Base-by-base conservation (phyloP, 768 basidiomycete species). In the Leccinum ochraceum region DNA sequence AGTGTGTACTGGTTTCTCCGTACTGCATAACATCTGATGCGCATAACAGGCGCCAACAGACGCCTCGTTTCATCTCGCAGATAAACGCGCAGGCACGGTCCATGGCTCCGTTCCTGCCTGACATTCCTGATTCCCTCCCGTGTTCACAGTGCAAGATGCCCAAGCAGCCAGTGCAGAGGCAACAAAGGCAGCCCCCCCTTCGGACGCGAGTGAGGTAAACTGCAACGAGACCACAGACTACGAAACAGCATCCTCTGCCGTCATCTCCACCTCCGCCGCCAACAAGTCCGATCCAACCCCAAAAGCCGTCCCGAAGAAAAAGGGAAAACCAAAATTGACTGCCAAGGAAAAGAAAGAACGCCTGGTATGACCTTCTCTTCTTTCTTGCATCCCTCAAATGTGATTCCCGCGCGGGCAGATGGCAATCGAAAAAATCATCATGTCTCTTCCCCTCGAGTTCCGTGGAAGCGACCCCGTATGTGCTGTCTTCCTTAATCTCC, bases 341-440 rank as follows among this genome's bases (percentile, higher is more conserved):
- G 83, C 86, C 11, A 92, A 89, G 71, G 91, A 93, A 77, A 94
- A 87, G 80, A 92, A 89, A 73, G 91, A 94, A 65, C 82, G 89
- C 42, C 83, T 81, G 69, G 92, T 92, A 59, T 63, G 84, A 67
- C 7, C 8, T 52, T 52, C 49, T n/a, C 37, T 53, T 17, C n/a
- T 16, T 4, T 30, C 17, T 6, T 13, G 16, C 11, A 22, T 17
- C 26, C 7, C 13, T 10, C 13, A 13, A 8, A 2, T 39, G 36
- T 36, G 26, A 53, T 28, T 3, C n/a, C 14, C 32, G 42, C 2
- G 24, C 3, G 36, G 24, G 3, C 54, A 87, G 83, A 70, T 87
- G 62, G 81, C 82, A 54, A 77, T 89, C 34, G 92, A 94, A 63
- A 85, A 83, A 60, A 82, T 92, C 16, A 81, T 95, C 16, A 81